These are phyloP conservation scores for Spiromastix sp. DNA, from an alignment of 2,329 filamentous ascomycete genomes.

Conservation along the genomic window DNA sequence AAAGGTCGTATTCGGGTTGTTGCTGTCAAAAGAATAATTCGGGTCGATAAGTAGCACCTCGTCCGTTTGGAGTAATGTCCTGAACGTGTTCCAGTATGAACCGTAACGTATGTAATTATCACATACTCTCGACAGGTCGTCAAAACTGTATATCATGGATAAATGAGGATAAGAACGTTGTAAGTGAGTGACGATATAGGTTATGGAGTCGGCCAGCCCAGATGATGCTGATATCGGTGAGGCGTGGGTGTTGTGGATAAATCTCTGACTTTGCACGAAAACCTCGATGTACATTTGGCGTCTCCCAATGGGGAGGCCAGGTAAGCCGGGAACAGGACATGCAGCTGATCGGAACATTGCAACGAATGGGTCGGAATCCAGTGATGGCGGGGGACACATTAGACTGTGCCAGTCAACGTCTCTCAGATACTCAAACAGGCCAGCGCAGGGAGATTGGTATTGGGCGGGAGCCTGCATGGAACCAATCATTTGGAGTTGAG, in stretches of 20 bases:
- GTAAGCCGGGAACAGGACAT: constrained; percentile 11
- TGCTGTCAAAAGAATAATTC: constrained; percentile 12
- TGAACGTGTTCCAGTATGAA: constrained; percentile 12
- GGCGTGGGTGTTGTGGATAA: constrained; percentile 8
- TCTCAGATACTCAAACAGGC: constrained; percentile 13
- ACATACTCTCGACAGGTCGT: constrained; percentile 10
- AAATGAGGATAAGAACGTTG: constrained; percentile 10
- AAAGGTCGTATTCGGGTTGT: constrained; percentile 11
- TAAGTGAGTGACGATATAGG: constrained; percentile 9
- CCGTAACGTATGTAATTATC: constrained; percentile 12
- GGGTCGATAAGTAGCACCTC: constrained; percentile 13
- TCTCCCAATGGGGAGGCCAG: constrained; percentile 10
- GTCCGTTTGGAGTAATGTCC: constrained; percentile 10
- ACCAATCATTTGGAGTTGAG: constrained; percentile 1
- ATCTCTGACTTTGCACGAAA: constrained; percentile 10
- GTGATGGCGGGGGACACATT: constrained; percentile 7
- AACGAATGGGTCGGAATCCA: constrained; percentile 11
- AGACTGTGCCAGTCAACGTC: constrained; percentile 12
- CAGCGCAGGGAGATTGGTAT: constrained; percentile 10
- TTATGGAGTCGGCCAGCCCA: constrained; percentile 7
- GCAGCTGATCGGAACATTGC: constrained; percentile 12
- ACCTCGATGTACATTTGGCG: constrained; percentile 13
- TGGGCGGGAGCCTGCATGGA: constrained; percentile 4
- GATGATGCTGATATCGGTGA: constrained; percentile 1
- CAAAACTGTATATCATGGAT: constrained; percentile 9